Base-by-base conservation (phyloP, 176 grass and related monocot species). In the Carex parvula region DNA sequence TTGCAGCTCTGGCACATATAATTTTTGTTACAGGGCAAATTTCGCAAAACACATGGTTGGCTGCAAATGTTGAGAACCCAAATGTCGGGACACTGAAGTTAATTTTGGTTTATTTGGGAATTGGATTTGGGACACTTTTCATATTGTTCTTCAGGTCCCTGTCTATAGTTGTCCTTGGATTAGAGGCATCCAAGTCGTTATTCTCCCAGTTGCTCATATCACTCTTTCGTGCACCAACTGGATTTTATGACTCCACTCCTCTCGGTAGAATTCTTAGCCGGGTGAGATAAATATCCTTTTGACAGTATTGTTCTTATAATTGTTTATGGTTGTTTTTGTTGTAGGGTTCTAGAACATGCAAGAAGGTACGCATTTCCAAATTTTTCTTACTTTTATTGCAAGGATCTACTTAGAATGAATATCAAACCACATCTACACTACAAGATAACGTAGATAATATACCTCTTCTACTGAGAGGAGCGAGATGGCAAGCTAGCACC, bases 21-120 rank as follows among this genome's bases (percentile, higher is more conserved):
- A 50, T 92, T 76, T 95, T 99, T 81, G 3, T 89, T 83, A 22
- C 63, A 65, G 96, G 88, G 10, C 96, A 99, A 90, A 89, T 99
- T 89, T 99, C 91, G 60, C 96, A 95, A 72, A 98, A 95, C 71
- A 88, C 93, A 68, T 99, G 96, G 96, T 92, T 99, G 91, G 93
- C 96, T 68, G 88, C 96, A 44, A 93, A 95, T 84, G 85, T 99
- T 80, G 58, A 99, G 58, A 92, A 92, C 81, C 76, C 91, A 78
- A 48, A 80, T 86, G 84, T 99, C 65, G 91, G 88, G 72, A 81
- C 72, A 17, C 87, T 99, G 15, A 90, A 88, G 63, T 83, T 99
- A 84, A 95, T 95, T 68, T 80, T 66, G 46, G 96, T 99, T 72
- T 99, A 98, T 80, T 83, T 95, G 24, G 81, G 44, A 80, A 90